Conservation (phyloP, 2,329 filamentous ascomycete species). For the Mariannaea sp. region DNA sequence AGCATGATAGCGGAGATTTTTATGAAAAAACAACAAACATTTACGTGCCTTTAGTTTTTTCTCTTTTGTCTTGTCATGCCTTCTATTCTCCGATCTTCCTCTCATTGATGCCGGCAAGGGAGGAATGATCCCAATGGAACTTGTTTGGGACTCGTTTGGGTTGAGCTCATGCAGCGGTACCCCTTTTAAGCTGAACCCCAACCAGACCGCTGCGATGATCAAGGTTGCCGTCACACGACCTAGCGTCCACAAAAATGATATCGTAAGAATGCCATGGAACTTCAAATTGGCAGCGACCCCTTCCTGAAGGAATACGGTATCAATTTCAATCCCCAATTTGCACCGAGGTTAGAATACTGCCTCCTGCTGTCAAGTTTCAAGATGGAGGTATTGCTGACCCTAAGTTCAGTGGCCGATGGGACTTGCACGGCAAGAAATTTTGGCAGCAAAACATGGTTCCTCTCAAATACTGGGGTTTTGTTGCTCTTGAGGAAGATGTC, state of each 20-base stretch:
- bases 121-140: slow-evolving; percentile 65
- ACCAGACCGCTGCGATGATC: slow-evolving; percentile 85
- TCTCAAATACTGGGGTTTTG: slow-evolving; percentile 76
- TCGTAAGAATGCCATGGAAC: slow-evolving; percentile 61
- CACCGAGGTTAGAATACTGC: slow-evolving; percentile 75
- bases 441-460: slow-evolving; percentile 63
- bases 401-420: slow-evolving; percentile 77
- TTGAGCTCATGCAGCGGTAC: slow-evolving; percentile 63
- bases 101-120: slow-evolving; percentile 61
- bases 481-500: slow-evolving; percentile 64
- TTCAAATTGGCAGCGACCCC: slow-evolving; percentile 71
- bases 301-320: slow-evolving; percentile 77
- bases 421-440: slow-evolving; percentile 80
- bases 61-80: too few species aligned
- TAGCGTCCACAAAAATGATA: slow-evolving; percentile 66
- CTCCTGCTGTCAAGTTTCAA: slow-evolving; percentile 69
- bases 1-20: neutral
- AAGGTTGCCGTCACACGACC: slow-evolving; percentile 87
- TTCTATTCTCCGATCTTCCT: slow-evolving; percentile 57
- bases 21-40: neutral
- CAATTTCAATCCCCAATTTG: slow-evolving; percentile 66
- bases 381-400: slow-evolving; percentile 63
- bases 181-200: slow-evolving; percentile 63
- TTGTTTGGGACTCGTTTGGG: too few species aligned
- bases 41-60: too few species aligned